A percentile compares a stretch with the other conserved stretches of the same genome.
Evolutionary conservation across 2,329 filamentous ascomycete species (phyloP).

Genomic region (Beauveria sp.): DNA sequence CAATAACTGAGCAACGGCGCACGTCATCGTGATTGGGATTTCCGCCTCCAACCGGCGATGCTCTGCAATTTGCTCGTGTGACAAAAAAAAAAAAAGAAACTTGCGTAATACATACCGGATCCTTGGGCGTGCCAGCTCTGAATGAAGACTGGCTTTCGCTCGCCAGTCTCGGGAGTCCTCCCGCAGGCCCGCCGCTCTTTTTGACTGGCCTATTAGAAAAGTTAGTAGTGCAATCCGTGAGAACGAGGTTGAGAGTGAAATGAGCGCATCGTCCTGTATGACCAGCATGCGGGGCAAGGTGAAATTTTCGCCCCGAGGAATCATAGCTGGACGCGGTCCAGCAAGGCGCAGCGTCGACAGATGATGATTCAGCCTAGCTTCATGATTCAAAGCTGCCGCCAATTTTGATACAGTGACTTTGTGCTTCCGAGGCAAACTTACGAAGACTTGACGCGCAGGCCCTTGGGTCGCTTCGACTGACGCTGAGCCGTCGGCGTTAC

Average conservation of each 20-base stretch:
- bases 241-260: neutral
- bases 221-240: neutral
- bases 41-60: neutral
- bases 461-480: slow-evolving; percentile 52
- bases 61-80: neutral
- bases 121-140: slow-evolving; percentile 45
- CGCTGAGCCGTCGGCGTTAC: slow-evolving; percentile 51
- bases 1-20: neutral
- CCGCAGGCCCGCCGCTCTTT: slow-evolving; percentile 62
- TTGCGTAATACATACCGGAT: slow-evolving; percentile 41
- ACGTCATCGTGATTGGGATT: neutral
- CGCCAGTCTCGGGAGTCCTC: slow-evolving; percentile 58
- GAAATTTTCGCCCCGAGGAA: slow-evolving; percentile 3
- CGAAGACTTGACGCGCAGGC: slow-evolving; percentile 62
- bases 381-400: neutral
- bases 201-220: slow-evolving; percentile 53
- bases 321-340: neutral
- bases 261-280: neutral
- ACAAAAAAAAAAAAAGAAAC: neutral
- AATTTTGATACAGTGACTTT: too few relatives aligned
- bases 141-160: slow-evolving; percentile 57
- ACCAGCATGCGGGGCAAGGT: slow-evolving; percentile 1
- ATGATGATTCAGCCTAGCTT: neutral
- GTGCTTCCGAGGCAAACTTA: slow-evolving; percentile 35
- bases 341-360: neutral